Evolutionary conservation across 169 alveolate genomes (phyloP).

Genomic region (Babesia microti): DNA sequence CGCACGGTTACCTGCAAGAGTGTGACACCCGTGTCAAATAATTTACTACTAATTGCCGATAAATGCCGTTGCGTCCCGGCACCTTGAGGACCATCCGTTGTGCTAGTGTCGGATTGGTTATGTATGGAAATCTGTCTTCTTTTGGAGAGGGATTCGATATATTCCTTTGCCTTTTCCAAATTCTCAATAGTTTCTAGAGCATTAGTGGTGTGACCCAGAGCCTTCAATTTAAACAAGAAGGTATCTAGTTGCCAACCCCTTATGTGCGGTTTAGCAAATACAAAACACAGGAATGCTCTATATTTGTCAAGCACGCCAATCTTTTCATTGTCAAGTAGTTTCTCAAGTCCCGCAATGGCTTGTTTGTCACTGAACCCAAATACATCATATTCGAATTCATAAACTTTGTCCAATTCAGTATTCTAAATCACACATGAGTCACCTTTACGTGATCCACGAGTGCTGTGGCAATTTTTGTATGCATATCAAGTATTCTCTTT

Average conservation of each 20-base stretch:
- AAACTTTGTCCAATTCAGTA: constrained; percentile 61
- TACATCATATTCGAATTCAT: constrained; percentile 60
- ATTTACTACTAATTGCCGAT: constrained; percentile 51
- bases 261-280: constrained; percentile 31
- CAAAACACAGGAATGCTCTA: constrained; percentile 48
- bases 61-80: constrained; percentile 47
- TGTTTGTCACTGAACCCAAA: constrained; percentile 49
- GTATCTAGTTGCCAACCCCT: constrained; percentile 29
- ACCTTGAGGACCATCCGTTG: constrained; percentile 24
- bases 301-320: constrained; percentile 45
- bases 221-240: constrained; percentile 37
- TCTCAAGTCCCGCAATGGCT: constrained; percentile 50
- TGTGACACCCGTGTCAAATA: constrained; percentile 53
- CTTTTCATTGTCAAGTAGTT: constrained; percentile 41
- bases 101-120: constrained; percentile 8
- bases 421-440: too few species aligned
- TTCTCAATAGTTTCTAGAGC: constrained; percentile 22
- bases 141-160: constrained; percentile 30
- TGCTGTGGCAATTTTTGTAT: constrained; percentile 68
- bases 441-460: constrained; percentile 63
- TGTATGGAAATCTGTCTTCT: constrained; percentile 40
- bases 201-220: constrained; percentile 23
- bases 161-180: constrained; percentile 44
- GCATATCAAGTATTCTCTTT: constrained; percentile 67
- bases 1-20: constrained; percentile 35